Base-by-base conservation (phyloP, 495 filamentous ascomycete genomes). In the Xylaria palmicola region DNA sequence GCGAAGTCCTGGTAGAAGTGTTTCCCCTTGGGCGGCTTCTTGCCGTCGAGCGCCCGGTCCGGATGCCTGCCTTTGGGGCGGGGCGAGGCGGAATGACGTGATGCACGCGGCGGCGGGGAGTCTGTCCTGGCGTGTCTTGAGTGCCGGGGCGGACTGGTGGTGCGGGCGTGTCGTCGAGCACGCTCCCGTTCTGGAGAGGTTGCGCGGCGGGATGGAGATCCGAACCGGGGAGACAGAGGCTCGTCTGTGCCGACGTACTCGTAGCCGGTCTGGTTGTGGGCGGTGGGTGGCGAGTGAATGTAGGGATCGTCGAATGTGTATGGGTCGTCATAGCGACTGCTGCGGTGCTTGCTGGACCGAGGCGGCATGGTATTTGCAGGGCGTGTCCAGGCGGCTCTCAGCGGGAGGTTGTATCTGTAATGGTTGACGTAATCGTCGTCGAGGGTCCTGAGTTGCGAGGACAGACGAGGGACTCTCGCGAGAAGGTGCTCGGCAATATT, bases 231-330 rank as follows among this genome's bases (percentile, higher is more conserved):
- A 17, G 40, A 57, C 5, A 62, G 34, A 6, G 63, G 50, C 50
- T 67, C 66, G 24, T 69, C 66, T 30, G 69, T 69, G 34, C 67
- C 69, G 20, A 72, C 49, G 54, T 72, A 72, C 41, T 72, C 69
- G 47, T 65, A 72, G 19, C 27, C 58, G 3, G 66, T 39, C 20
- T 36, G 51, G 24, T 47, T 55, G 41, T 29, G 49, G 12, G 49
- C 3, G 26, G 53, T 62, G 6, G 69, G 67, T 39, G 69, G 68
- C 12, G 24, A 67, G 62, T 67, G 54, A 27, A 62, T 65, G 36
- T 72, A 69, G n/a, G 67, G 67, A 55, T 69, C 67, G 59, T 72
- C 61, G 39, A 67, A 72, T 36, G 60, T 56, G 47, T 69, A 69
- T 27, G 67, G 67, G 49, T 72, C 66, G 51, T 72, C 67, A 17